phyloP scores from a whole-genome alignment of 495 filamentous ascomycete species.

The Opeltia flavorubescens region DNA sequence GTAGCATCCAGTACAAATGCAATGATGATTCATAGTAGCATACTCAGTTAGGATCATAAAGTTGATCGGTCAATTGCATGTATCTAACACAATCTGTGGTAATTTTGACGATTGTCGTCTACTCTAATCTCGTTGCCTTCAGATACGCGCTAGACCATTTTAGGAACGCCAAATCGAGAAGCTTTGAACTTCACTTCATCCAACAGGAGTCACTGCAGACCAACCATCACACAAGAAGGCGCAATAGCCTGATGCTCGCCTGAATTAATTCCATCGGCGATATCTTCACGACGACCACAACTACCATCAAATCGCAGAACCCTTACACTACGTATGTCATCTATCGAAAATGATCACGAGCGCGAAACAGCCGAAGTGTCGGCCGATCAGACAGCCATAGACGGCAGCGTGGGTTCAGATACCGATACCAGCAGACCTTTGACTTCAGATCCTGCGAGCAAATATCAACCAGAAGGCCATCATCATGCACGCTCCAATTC shows the following conservation, averaged over 20 bases:
- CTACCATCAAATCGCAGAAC: no score
- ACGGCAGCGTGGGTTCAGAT: constrained; percentile 51
- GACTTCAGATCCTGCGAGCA: constrained; percentile 17
- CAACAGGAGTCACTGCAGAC: neutral
- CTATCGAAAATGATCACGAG: constrained; percentile 19
- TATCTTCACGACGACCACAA: neutral
- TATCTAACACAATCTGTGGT: no score
- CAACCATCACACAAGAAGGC: no score
- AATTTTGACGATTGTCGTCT: no score
- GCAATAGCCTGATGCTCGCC: neutral
- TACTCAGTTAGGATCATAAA: no score
- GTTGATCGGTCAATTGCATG: no score
- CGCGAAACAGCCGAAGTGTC: constrained; percentile 18
- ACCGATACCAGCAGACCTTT: constrained; percentile 39
- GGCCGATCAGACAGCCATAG: constrained; percentile 18
- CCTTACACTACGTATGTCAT: constrained; percentile 17
- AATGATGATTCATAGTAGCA: no score
- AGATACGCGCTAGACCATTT: neutral
- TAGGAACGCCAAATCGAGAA: neutral
- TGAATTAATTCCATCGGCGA: neutral
- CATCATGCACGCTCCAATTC: constrained; percentile 54
- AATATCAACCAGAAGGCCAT: constrained; percentile 32
- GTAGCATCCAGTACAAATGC: no score
- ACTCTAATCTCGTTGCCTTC: no score
- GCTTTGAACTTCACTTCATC: neutral